A percentile compares a stretch with the other conserved stretches of the same genome.
These are phyloP conservation scores for Arthroderma sp. DNA, from an alignment of 2,329 filamentous ascomycete species.

Conservation along the genomic window DNA sequence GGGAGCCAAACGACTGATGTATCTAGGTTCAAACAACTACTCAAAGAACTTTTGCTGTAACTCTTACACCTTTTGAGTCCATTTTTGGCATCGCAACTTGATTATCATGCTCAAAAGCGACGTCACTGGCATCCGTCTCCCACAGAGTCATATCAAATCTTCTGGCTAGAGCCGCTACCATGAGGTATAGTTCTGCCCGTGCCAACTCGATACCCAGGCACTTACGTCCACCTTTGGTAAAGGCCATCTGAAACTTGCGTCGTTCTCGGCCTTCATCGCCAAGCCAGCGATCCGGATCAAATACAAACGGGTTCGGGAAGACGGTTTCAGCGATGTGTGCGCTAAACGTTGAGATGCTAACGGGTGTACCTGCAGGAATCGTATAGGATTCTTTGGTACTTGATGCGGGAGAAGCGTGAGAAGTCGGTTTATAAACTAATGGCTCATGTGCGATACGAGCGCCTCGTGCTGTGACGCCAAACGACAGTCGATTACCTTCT, in stretches of 20 bases:
- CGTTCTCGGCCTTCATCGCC: constrained; percentile 8
- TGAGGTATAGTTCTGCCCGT: constrained; percentile 5
- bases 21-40: too few relatives aligned
- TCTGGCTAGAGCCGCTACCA: constrained; percentile 4
- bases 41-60: too few relatives aligned
- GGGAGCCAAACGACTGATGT: too few relatives aligned
- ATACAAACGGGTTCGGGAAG: constrained; percentile 14
- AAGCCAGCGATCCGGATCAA: constrained; percentile 16
- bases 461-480: constrained; percentile 20
- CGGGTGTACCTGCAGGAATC: constrained; percentile 10
- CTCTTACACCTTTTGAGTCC: neutral
- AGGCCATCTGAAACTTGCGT: constrained; percentile 15
- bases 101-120: neutral
- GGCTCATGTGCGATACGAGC: constrained; percentile 9
- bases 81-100: neutral
- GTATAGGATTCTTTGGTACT: constrained; percentile 4
- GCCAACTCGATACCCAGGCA: constrained; percentile 14
- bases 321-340: constrained; percentile 13
- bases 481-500: constrained; percentile 27
- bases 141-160: constrained; percentile 6
- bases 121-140: neutral
- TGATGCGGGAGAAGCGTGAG: neutral
- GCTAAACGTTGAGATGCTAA: constrained; percentile 13
- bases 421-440: neutral
- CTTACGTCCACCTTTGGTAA: constrained; percentile 13